phyloP scores from a whole-genome alignment of 768 basidiomycete genomes.

The Paxillus rubicundulus region DNA sequence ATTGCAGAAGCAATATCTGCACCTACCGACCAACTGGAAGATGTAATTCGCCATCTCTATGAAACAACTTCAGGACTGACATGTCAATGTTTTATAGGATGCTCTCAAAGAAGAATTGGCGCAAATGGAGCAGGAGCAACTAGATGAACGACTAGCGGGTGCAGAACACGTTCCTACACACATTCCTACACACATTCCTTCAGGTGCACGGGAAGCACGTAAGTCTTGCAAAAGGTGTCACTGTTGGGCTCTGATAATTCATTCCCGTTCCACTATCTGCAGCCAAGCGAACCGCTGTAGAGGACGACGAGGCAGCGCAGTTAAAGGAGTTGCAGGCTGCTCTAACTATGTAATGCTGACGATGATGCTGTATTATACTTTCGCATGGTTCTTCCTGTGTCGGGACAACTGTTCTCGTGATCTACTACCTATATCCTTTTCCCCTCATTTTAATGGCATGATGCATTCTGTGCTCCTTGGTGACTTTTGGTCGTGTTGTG shows the following conservation, averaged over 20 bases:
- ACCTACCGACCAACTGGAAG: constrained; percentile 67
- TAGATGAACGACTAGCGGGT: constrained; percentile 80
- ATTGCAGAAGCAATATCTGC: constrained; percentile 85
- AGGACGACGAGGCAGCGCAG: constrained; percentile 91
- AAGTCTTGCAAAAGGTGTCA: constrained; percentile 24
- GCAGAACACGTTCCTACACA: constrained; percentile 91
- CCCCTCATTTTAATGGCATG: constrained; percentile 28
- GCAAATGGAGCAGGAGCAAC: constrained; percentile 83
- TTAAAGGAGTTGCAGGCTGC: constrained; percentile 86
- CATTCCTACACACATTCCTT: constrained; percentile 79
- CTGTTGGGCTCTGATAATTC: constrained; percentile 1
- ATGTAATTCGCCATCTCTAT: constrained; percentile 46
- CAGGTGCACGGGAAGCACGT: constrained; percentile 54
- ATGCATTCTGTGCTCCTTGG: constrained; percentile 19
- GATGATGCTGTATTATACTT: constrained; percentile 10
- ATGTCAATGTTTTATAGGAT: constrained; percentile 59
- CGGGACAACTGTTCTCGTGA: constrained; percentile 21
- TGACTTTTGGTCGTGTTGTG: constrained; percentile 19
- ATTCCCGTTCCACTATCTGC: not conserved
- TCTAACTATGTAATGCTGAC: constrained; percentile 65
- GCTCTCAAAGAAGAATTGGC: constrained; percentile 77
- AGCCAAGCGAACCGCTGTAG: constrained; percentile 47
- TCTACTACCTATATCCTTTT: constrained; percentile 36
- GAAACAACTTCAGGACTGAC: not conserved
- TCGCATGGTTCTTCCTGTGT: constrained; percentile 3